Conservation (phyloP, 768 basidiomycete species). For the Dentipellis fragilis region DNA sequence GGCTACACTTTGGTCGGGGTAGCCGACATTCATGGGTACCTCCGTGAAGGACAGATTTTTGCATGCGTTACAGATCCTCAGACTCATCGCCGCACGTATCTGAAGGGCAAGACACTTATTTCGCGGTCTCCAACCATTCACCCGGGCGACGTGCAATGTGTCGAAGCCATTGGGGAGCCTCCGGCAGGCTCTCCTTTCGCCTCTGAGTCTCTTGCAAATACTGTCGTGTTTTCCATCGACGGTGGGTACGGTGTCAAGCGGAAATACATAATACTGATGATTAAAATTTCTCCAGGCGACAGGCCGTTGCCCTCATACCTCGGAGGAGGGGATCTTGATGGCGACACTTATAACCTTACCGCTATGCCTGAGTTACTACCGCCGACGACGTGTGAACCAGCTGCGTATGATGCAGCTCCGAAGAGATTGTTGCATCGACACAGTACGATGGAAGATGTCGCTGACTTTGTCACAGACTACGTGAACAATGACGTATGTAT, state of each 20-base stretch:
- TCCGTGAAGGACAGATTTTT: conserved; percentile 49
- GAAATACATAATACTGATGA: too few species aligned
- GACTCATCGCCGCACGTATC: conserved; percentile 27
- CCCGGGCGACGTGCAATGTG: conserved; percentile 59
- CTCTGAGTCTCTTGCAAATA: conserved; percentile 44
- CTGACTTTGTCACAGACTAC: conserved; percentile 61
- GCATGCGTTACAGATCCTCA: conserved; percentile 40
- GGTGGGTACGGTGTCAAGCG: conserved; percentile 24
- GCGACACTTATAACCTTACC: conserved; percentile 45
- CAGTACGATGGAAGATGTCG: conserved; percentile 54
- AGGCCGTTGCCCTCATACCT: conserved; percentile 54
- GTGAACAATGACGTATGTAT: conserved; percentile 40
- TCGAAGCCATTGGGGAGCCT: conserved; percentile 48
- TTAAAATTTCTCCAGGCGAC: conserved; percentile 26
- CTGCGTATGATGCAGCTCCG: conserved; percentile 36
- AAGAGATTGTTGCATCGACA: conserved; percentile 34
- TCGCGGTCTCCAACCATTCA: conserved; percentile 62
- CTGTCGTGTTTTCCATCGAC: conserved; percentile 52
- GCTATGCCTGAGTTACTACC: conserved; percentile 17
- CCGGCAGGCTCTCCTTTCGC: conserved; percentile 42
- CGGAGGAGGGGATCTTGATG: conserved; percentile 65
- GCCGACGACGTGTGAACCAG: conserved; percentile 24
- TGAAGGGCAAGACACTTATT: conserved; percentile 45
- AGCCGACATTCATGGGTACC: conserved; percentile 49
- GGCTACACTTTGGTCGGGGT: conserved; percentile 66